Evolutionary conservation across 169 alveolate species (phyloP), one percentile per base, ranked within the genome.

Genomic region (Cyclospora cayetanensis): DNA sequence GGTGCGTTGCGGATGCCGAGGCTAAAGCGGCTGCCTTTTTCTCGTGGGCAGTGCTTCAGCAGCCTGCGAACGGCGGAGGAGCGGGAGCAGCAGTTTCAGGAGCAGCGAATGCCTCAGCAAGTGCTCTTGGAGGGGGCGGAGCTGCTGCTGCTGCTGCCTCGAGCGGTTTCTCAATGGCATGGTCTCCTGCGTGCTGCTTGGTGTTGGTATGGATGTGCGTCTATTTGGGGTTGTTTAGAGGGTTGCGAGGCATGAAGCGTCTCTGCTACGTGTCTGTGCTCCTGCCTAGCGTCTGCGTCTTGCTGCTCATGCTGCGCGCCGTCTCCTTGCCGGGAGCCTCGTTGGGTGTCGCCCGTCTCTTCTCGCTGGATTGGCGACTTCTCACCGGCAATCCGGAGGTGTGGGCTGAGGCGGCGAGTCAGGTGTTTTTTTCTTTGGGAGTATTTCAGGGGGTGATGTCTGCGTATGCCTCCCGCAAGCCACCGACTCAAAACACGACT

Each of bases 361-460:
- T 85, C 37, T 41, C 55, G 0, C 4, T 66, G 22, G 82, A 85
- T 52, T n/a, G 41, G 41, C 39, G 35, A 1, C 27, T 46, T 31
- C 43, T 83, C 80, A 39, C 60, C 39, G 42, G 39, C 15, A 46
- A 22, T 29, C 68, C 72, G 22, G 91, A 63, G 72, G 41, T 86
- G 27, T 86, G 92, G 92, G 86, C 72, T 5, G 92, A 66, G 27
- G 92, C 92, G 53, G 86, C 92, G 25, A 18, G 85, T 29, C 92
- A 86, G 53, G 92, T 86, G 25, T 86, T 86, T 42, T 86, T 86
- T 60, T 86, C 92, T 25, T 37, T 86, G 0, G 74, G 86, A 4
- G 86, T 86, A 1, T 86, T 66, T 46, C 76, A 46, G 22, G 85
- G 92, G 22, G 82, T 74, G 5, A 43, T 86, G 85, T 27, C 74